These are phyloP conservation scores for Pascua guehoae DNA, from an alignment of 1,284 basidiomycete genomes.

Conservation along the genomic window DNA sequence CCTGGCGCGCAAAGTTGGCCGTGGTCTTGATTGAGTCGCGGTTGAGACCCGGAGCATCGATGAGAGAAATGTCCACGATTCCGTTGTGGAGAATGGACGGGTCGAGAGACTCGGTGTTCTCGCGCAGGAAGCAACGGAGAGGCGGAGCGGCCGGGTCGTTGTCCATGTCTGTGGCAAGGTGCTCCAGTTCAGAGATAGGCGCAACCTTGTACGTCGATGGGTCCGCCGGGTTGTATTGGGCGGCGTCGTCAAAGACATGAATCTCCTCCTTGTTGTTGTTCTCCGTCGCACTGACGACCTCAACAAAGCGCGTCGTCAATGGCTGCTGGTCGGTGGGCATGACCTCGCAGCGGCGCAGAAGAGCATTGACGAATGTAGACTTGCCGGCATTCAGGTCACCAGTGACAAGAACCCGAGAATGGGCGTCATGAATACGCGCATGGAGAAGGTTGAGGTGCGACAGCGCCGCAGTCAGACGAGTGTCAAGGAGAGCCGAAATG, in stretches of 20 bases:
- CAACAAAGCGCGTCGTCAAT: constrained; percentile 94
- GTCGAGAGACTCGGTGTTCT: constrained; percentile 64
- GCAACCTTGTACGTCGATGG: constrained; percentile 71
- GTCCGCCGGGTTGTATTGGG: constrained; percentile 68
- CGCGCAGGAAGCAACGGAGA: constrained; percentile 74
- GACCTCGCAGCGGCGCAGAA: constrained; percentile 73
- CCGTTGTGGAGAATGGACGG: constrained; percentile 92
- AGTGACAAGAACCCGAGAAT: constrained; percentile 96
- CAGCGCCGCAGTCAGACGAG: constrained; percentile 72
- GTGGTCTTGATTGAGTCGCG: constrained; percentile 95
- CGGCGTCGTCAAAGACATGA: constrained; percentile 53
- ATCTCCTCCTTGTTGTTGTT: constrained; percentile 56
- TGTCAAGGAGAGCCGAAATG: constrained; percentile 87
- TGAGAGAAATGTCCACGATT: constrained; percentile 94
- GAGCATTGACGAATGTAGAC: constrained; percentile 94
- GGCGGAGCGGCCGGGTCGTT: constrained; percentile 65
- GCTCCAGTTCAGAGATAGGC: constrained; percentile 68
- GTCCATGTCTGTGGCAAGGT: constrained; percentile 67
- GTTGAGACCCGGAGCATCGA: constrained; percentile 97
- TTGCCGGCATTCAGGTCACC: constrained; percentile 99
- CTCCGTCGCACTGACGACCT: constrained; percentile 88
- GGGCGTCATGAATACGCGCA: constrained; percentile 81
- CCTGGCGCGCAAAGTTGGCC: constrained; percentile 89
- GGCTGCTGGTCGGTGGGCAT: constrained; percentile 99
- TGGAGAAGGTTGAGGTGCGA: constrained; percentile 82